Base-by-base conservation (phyloP, 1,284 basidiomycete genomes). In the Marasmius sp. region DNA sequence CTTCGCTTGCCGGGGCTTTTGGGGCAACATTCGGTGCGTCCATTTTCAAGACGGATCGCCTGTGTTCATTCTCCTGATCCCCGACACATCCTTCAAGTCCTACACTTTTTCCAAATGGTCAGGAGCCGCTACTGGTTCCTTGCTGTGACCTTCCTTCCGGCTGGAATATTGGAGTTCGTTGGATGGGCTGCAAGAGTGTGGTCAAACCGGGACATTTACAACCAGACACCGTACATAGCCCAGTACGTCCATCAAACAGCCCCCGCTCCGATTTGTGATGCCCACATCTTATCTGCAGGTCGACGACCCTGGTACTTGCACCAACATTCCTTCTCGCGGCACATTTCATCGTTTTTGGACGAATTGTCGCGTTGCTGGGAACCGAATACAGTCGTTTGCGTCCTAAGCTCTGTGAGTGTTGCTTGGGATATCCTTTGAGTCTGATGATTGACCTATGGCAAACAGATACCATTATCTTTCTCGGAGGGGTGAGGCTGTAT, bases 271-370 rank as follows among this genome's bases (percentile, higher is more conserved):
- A 5, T 27, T 27, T 5, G 2, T 27, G 27, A 27, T 27, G 27
- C n/a, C 41, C 11, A 12, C n/a, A 12, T 12, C n/a, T 3, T 43
- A 3, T 12, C n/a, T 11, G 7, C 20, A n/a, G 45, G 16, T 8
- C 20, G 7, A 18, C 7, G 16, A 68, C 70, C 6, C 71, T 73
- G 5, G 77, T 81, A 52, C 65, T 81, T 16, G 80, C 77, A 6
- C 84, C 84, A 0, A 85, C 83, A 0, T 83, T 82, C 1, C 71
- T 85, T 9, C 74, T 83, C 0, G 84, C 84, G 0, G 81, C 79
- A 1, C 79, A 79, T 64, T 86, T 85, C 63, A 72, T 85, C 37
- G 80, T 84, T 16, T 75, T 85, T 6, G 82, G 80, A 9, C 67
- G 68, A 12, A 72, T 85, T 11, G 80, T 84, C 18, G 61, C 61